A percentile compares a stretch with the other conserved stretches of the same genome.
Conservation (phyloP, 2,329 filamentous ascomycete genomes). For the Xylaria sp. region DNA sequence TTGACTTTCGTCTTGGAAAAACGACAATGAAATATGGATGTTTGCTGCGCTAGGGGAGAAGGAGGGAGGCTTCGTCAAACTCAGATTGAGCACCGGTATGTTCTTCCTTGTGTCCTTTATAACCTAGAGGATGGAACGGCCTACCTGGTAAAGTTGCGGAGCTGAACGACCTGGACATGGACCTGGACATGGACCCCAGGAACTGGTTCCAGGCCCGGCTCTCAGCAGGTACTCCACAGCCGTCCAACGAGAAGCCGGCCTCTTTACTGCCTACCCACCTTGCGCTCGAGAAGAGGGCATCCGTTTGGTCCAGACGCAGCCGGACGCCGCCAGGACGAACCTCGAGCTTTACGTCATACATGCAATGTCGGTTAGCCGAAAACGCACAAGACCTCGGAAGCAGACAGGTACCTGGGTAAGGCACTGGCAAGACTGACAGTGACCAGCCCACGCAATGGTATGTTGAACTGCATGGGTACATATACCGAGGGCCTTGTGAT, state of each 20-base stretch:
- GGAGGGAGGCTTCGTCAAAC: neutral
- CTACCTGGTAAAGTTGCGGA: neutral
- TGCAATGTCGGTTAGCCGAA: neutral
- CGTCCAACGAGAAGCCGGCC: no score
- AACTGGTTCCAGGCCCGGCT: neutral
- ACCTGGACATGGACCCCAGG: neutral
- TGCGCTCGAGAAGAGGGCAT: neutral
- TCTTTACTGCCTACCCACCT: no score
- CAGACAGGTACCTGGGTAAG: no score
- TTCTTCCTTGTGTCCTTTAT: no score
- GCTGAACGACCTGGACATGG: neutral
- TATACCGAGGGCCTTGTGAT: no score
- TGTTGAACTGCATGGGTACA: neutral
- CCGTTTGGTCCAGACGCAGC: neutral
- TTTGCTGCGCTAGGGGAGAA: neutral
- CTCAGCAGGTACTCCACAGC: no score
- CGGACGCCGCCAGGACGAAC: no score
- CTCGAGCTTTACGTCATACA: neutral
- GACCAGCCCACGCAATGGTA: neutral
- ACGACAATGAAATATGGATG: slow-evolving; percentile 3
- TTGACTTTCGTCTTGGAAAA: slow-evolving; percentile 15
- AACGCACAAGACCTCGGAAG: no score
- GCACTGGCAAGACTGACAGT: no score
- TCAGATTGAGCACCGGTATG: neutral
- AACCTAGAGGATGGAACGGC: no score